Percentiles rank a stretch among this genome's conserved stretches.
Conservation (phyloP, 805 yeast species). For the Kodamaea nitidulidarum region DNA sequence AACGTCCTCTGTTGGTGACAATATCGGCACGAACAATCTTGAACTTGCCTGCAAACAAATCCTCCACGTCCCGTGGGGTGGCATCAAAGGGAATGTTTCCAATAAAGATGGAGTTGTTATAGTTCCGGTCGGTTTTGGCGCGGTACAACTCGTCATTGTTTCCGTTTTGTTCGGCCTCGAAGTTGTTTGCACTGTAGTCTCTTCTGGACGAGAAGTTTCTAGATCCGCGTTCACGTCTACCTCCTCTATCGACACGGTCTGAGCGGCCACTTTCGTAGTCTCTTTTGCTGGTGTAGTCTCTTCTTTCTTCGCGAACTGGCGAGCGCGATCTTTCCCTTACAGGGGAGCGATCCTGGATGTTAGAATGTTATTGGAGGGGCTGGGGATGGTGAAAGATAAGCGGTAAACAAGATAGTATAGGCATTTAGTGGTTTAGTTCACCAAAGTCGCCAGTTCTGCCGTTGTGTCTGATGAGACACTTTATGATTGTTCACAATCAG, state of each 20-base stretch:
- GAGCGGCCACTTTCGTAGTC: slow-evolving; percentile 19
- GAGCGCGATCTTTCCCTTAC: slow-evolving; percentile 31
- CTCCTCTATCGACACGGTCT: slow-evolving; percentile 14
- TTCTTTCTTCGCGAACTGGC: slow-evolving; percentile 30
- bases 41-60: slow-evolving; percentile 46
- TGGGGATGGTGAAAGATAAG: too few species aligned
- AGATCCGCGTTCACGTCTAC: slow-evolving; percentile 9
- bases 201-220: slow-evolving; percentile 17
- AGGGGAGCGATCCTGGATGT: slow-evolving; percentile 25
- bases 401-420: too few species aligned
- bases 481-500: too few species aligned
- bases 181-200: slow-evolving; percentile 14
- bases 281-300: slow-evolving; percentile 21
- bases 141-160: slow-evolving; percentile 33
- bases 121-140: slow-evolving; percentile 48
- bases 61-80: slow-evolving; percentile 56
- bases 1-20: slow-evolving; percentile 70
- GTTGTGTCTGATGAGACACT: too few species aligned
- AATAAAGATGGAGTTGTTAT: slow-evolving; percentile 64
- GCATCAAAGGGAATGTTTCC: slow-evolving; percentile 70
- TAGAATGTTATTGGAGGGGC: neutral
- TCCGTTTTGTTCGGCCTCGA: slow-evolving; percentile 19
- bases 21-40: slow-evolving; percentile 77
- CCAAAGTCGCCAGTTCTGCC: too few species aligned
- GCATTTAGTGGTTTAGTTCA: too few species aligned